A percentile compares a stretch with the other conserved stretches of the same genome.
phyloP scores from a whole-genome alignment of 108 stramenopile species.

The Bacterosira constricta region DNA sequence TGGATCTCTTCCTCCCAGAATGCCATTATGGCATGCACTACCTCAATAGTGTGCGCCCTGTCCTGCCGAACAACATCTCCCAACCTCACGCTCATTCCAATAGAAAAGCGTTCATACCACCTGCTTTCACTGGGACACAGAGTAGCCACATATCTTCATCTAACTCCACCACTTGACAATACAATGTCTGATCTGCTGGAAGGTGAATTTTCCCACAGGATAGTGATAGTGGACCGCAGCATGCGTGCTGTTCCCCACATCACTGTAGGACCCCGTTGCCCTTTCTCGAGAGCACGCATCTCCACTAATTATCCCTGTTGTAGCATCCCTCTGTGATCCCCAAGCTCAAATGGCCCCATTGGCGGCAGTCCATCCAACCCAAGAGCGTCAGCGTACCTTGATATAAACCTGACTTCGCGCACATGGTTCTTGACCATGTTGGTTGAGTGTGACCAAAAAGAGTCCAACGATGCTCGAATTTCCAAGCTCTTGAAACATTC shows the following conservation, averaged over 20 bases:
- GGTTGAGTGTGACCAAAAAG: slow-evolving; percentile 5
- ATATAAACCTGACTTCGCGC: not conserved
- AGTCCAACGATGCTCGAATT: not conserved
- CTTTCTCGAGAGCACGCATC: not conserved
- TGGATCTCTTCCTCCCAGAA: not conserved
- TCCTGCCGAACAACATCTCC: slow-evolving; percentile 1
- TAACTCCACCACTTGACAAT: not conserved
- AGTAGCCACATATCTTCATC: not conserved
- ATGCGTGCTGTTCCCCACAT: not conserved
- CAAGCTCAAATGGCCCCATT: not conserved
- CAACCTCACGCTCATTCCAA: not conserved
- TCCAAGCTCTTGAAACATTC: not conserved
- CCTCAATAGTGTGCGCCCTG: not conserved
- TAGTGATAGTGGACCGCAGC: not conserved
- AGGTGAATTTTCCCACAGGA: slow-evolving; percentile 4
- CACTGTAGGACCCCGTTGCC: not conserved
- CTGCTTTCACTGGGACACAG: no score
- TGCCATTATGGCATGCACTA: no score
- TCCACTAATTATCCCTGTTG: slow-evolving; percentile 8
- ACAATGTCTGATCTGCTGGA: not conserved
- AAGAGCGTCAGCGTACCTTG: not conserved
- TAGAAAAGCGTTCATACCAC: not conserved
- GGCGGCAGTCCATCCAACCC: not conserved
- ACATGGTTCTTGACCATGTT: not conserved
- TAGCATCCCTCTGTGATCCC: slow-evolving; percentile 6